Base-by-base conservation (phyloP, 805 yeast species). In the Yarrowia sp. region DNA sequence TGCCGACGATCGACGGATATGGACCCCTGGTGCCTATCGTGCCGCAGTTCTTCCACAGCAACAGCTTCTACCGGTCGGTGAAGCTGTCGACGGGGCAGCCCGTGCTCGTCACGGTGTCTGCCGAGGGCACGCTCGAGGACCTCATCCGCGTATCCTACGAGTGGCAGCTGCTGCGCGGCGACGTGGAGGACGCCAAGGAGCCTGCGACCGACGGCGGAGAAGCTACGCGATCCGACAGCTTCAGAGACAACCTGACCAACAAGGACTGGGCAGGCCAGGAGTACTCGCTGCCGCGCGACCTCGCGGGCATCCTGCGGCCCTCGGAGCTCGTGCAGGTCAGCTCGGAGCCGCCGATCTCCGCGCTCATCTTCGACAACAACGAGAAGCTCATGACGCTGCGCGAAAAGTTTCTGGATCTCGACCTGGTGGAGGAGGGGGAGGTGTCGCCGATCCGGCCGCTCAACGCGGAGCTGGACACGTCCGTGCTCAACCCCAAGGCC, bases 61-160 rank as follows among this genome's bases (percentile, higher is more conserved):
- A 66, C 32, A 62, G 63, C 49, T 64, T 67, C 66, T 67, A 64
- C 46, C 46, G 69, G 13, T 63, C 68, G 3, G 42, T 24, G 8
- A 58, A 62, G 22, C 19, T 42, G 24, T 59, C 41, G 1, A 63
- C 65, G 5, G 62, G 41, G 19, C 61, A 65, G 62, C 64, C 67
- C 1, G 68, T 67, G 19, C 51, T 67, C n/a, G 62, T 67, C 33
- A 66, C 65, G 21, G 64, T 63, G 21, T 66, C 69, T 5, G 62
- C 65, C 5, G 44, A 62, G 13, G 68, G 67, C 2, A 63, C 67
- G 10, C 64, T 67, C 9, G 69, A 67, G 27, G 69, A 66, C 39
- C 56, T 67, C 53, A 65, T 68, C 10, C 53, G 69, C n/a, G 64
- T 67, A 8, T 59, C 68, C 14, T 68, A 66, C 29, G 69, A 67